Evolutionary conservation across 495 filamentous ascomycete species (phyloP), one percentile per base, ranked within the genome.

Genomic region (Friedmanniomyces endolithicus): DNA sequence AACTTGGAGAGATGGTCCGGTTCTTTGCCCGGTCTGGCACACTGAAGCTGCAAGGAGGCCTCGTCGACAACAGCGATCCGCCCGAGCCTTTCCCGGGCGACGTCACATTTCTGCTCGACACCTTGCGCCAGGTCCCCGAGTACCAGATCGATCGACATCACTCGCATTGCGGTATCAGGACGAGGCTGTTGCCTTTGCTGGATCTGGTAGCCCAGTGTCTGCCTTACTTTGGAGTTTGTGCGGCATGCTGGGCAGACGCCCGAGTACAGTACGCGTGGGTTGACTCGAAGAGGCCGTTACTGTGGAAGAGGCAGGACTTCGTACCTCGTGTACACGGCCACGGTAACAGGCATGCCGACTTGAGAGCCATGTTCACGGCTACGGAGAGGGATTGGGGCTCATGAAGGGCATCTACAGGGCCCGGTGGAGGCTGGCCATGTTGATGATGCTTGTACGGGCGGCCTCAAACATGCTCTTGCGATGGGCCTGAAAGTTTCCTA

Each of bases 71-170:
- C 47, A 17, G 48, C 14, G 68, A 70, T 9, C 58, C 61, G 11
- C 41, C 59, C 0, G 53, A 64, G 48, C 56, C 65, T 12, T 70
- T 74, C 48, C 48, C 47, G 1, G 71, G 75, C 0, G 75, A 79
- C 52, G 74, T 84, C 16, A 60, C 68, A 11, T 55, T 71, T 11
- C 62, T 85, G 24, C 70, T 86, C 1, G 68, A 73, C 6, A 70
- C 71, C 6, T 66, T 86, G 9, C 74, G 78, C 43, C 74, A 83
- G 60, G 83, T 77, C 51, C 82, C 88, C 0, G 73, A 75, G 47
- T 95, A 94, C 64, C 86, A 90, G 63, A 80, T 94, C 51, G 86
- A 95, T 64, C 70, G 72, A 11, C 74, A 85, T 64, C 88, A 95
- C 64, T 73, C 73, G 0, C 84, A 87, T 61, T 95, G 88, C 66